Base-by-base conservation (phyloP, 352 stramenopile species). In the Phytopythium oedochilum region DNA sequence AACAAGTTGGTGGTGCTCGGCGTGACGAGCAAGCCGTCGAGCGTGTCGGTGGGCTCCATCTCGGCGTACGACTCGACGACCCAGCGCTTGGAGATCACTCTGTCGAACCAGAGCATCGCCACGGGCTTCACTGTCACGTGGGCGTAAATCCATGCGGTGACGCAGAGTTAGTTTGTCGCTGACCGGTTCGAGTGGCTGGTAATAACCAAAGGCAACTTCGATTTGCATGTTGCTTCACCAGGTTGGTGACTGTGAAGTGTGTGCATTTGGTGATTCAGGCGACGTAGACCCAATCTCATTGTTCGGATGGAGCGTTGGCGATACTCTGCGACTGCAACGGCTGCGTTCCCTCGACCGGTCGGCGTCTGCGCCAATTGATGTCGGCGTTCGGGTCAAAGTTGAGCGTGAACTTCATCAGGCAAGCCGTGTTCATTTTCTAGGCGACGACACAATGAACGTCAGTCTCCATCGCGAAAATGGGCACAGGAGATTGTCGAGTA, bases 331-430 rank as follows among this genome's bases (percentile, higher is more conserved):
- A 18, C 39, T 45, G 39, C 2, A 38, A 9, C 5, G 4, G 25
- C 15, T 51, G 45, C 12, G n/a, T 29, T 17, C 39, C 4, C 10
- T 55, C 49, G 9, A 26, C 49, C 3, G 34, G 34, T 8, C 51
- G 39, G 2, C 40, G 51, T 1, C 63, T 63, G 10, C 64, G 63
- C 71, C 71, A 78, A 35, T 84, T 76, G 25, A 86, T 55, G 46
- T 86, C 72, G 1, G 82, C 75, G 28, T 84, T 74, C 28, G 66
- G 60, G 54, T 87, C 78, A 48, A 78, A 92, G 46, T 92, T 92
- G 35, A 88, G 66, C 14, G 73, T 70, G 59, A 88, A 88, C 66
- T 92, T 92, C 73, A 92, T 84, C 35, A 92, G 58, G 9, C 75
- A 77, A 23, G 60, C 64, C 6, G 68, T 68, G 61, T 89, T 92